Evolutionary conservation across 257 asterid genomes (phyloP).

Genomic region (Nicotiana sylvestris): DNA sequence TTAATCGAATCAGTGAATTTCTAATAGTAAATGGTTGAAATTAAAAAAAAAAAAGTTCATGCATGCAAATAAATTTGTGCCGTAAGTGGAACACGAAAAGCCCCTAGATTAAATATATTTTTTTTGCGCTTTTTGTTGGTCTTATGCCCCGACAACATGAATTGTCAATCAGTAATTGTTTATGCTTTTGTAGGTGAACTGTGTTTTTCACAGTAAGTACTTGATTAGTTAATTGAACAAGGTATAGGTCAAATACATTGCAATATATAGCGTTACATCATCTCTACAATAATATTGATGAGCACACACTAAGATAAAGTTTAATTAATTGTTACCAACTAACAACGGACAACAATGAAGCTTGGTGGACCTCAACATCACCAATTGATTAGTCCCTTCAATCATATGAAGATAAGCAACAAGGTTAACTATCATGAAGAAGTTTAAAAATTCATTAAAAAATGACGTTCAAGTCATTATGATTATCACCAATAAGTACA

Average conservation of each 20-base stretch:
- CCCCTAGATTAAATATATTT: not conserved
- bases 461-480: not conserved
- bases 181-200: not conserved
- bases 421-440: not conserved
- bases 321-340: not conserved
- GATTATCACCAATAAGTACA: not conserved
- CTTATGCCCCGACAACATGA: not conserved
- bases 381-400: not conserved
- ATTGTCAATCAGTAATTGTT: not conserved
- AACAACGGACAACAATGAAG: not conserved
- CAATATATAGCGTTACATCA: not conserved
- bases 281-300: not conserved
- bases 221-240: not conserved
- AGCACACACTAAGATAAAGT: not conserved
- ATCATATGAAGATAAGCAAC: not conserved
- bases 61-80: not conserved
- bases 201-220: not conserved
- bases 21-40: too few species aligned
- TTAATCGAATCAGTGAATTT: too few species aligned
- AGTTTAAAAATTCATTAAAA: not conserved
- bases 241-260: not conserved
- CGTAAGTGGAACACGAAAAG: not conserved
- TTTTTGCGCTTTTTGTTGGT: not conserved
- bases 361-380: slow-evolving; percentile 10
- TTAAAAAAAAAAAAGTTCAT: too few species aligned